A percentile compares a stretch with the other conserved stretches of the same genome.
phyloP scores from a whole-genome alignment of 345 rosid genomes.

The Raphanus sativus region DNA sequence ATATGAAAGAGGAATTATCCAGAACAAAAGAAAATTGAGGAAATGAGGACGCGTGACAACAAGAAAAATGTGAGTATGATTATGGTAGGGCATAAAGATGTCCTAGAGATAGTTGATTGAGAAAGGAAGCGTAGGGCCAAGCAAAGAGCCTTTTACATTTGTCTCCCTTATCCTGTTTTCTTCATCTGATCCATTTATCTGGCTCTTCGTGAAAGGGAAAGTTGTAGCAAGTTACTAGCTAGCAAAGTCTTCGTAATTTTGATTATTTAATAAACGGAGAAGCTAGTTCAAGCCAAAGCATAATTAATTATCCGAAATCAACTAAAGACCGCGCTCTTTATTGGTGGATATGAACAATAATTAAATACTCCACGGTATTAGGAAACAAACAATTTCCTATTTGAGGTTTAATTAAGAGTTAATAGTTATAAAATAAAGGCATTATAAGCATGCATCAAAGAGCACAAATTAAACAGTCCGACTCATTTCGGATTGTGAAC shows the following conservation, averaged over 20 bases:
- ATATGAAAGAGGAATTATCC: constrained; percentile 4
- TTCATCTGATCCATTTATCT: constrained; percentile 19
- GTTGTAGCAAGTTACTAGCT: constrained; percentile 2
- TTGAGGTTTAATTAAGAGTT: not conserved
- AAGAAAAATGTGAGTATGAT: constrained; percentile 11
- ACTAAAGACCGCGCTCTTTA: not conserved
- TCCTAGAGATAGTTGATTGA: constrained; percentile 23
- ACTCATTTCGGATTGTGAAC: not conserved
- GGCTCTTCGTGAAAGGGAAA: constrained; percentile 41
- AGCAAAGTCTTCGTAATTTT: not conserved
- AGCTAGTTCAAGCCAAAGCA: not conserved
- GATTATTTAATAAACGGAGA: not conserved
- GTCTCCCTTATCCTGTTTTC: constrained; percentile 26
- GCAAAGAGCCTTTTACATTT: constrained; percentile 24
- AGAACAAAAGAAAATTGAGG: not conserved
- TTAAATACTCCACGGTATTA: not conserved
- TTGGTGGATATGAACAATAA: not conserved
- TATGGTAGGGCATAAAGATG: constrained; percentile 16
- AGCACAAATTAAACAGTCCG: not conserved
- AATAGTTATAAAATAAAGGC: not conserved
- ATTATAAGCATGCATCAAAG: not conserved
- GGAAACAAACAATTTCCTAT: not conserved
- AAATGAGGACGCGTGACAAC: constrained; percentile 28
- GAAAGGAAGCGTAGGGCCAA: constrained; percentile 30
- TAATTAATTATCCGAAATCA: not conserved